Evolutionary conservation across 1,139 yeast genomes (phyloP), one percentile per base, ranked within the genome.

Genomic region (Geotrichum histeridarum): DNA sequence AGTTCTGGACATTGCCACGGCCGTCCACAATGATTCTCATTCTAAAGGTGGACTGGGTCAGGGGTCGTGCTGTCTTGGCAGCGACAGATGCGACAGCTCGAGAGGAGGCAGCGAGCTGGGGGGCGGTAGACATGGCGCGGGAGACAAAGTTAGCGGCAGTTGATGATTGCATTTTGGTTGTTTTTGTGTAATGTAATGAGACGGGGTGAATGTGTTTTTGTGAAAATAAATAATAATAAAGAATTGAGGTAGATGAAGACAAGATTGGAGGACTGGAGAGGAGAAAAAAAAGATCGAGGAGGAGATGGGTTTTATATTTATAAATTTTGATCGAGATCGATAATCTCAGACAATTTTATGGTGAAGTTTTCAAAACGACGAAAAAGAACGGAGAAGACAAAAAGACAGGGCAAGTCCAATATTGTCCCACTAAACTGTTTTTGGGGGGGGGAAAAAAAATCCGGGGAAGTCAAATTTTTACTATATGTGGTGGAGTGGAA

Each of bases 21-120:
- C 49, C 41, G 42, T 51, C 46, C 42, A 51, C 54, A 22, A 48
- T 35, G 36, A 51, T 38, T 35, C 54, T 37, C 48, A 51, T 46
- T 27, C 54, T 18, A 33, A 51, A 31, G 17, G 49, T 27, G 14
- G 47, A 14, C 30, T 14, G 9, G 30, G 47, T n/a, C 14, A 22
- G 12, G 15, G 39, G 18, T 5, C 37, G 12, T 11, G 37, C 37
- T 11, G 15, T n/a, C 18, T 14, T n/a, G 9, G 39, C n/a, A 15
- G 37, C 37, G 6, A 8, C 17, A 17, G 39, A 11, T 8, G 39
- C 39, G 12, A 17, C 39, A 11, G 39, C n/a, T 8, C 18, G 8
- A n/a, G 39, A 33, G 37, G 37, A 37, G 39, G 17, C 39, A 37
- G 15, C 39, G 39, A 37, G n/a, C 39, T 37, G 15, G 15, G 39